Evolutionary conservation across 768 basidiomycete species (phyloP).

Genomic region (Hypsizygus marmoreus): DNA sequence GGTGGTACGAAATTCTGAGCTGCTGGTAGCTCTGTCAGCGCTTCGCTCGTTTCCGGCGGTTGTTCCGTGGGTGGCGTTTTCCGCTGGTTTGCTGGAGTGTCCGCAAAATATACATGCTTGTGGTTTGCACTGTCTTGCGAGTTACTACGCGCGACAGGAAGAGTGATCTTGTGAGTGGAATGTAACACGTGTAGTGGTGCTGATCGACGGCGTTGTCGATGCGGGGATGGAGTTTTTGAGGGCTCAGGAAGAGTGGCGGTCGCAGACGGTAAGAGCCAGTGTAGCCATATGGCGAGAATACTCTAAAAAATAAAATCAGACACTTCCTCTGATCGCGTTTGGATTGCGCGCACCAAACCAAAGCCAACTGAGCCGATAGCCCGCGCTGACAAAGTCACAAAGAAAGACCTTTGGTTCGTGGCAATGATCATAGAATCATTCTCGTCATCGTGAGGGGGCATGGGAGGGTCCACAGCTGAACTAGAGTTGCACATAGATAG

Average conservation of each 20-base stretch:
- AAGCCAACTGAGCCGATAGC: slow-evolving; percentile 32
- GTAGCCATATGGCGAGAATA: slow-evolving; percentile 43
- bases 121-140: background rate
- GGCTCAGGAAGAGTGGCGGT: background rate
- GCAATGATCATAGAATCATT: slow-evolving; percentile 5
- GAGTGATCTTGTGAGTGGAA: background rate
- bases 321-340: background rate
- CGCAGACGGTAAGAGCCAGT: slow-evolving; percentile 37
- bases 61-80: background rate
- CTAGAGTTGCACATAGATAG: slow-evolving; percentile 5
- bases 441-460: slow-evolving; percentile 5
- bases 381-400: slow-evolving; percentile 23
- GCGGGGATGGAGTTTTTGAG: background rate
- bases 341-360: slow-evolving; percentile 35
- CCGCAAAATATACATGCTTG: slow-evolving; percentile 17
- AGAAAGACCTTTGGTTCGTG: slow-evolving; percentile 12
- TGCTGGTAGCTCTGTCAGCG: too few species aligned
- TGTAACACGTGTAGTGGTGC: slow-evolving; percentile 15
- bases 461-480: slow-evolving; percentile 1
- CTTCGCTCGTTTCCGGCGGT: background rate
- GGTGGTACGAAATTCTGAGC: background rate
- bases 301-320: slow-evolving; percentile 32
- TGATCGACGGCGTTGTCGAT: slow-evolving; percentile 13
- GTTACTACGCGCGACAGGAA: background rate
- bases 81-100: slow-evolving; percentile 3